Evolutionary conservation across 2,329 filamentous ascomycete genomes (phyloP), one percentile per base, ranked within the genome.

Genomic region (Aspergillus novoparasiticus): DNA sequence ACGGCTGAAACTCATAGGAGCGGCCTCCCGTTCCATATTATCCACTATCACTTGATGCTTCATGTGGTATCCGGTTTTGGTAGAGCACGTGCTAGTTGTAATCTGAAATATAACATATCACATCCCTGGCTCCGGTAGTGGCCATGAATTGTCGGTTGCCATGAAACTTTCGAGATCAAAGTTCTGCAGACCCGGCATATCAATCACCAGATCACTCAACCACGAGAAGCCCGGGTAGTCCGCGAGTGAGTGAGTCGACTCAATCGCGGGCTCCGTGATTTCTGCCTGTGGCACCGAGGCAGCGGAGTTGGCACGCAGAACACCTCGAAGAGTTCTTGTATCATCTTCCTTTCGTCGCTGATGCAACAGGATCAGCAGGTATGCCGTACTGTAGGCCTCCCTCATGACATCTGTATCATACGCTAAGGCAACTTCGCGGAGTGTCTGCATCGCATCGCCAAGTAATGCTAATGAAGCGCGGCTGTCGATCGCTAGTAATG

Each of bases 321-420:
- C 75, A n/a, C 80, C 75, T 0, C 70, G 71, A 6, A 86, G 70
- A 21, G 68, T 70, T 21, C 66, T 64, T 4, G 75, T 76, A 61
- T 78, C 76, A 59, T 83, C 81, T 63, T 84, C 81, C 58, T 84
- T 84, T 14, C 80, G 76, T 8, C 80, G 76, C 61, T 85, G 82
- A 46, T 86, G 84, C 50, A 87, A 73, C 0, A 83, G 72, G 12
- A 87, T 79, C 19, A 88, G 78, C 28, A 86, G 72, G 14, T 83
- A 84, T 0, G 86, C 85, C 0, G 85, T 86, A 16, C 81, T 83
- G 21, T 85, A 75, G 0, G 85, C 85, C 66, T 87, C 86, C 6
- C 81, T 81, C 64, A 85, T 83, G 1, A 80, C 79, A 14, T 76
- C 74, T 0, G 81, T 85, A 23, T 82, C 77, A 64, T 84, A 85